Conservation (phyloP, 345 rosid species). For the Mercurialis annua region DNA sequence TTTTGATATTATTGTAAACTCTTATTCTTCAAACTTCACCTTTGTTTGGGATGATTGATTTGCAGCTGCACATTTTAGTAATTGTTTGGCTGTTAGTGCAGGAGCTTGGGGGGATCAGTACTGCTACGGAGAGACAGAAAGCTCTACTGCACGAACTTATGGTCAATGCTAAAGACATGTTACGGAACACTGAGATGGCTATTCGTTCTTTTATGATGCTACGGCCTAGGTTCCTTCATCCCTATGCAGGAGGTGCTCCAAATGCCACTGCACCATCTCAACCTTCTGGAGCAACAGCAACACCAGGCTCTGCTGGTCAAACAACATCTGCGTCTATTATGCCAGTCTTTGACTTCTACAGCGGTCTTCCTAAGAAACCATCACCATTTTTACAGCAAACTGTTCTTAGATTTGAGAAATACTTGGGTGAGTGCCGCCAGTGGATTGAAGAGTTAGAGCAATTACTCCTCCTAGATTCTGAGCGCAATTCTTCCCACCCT, state of each 20-base stretch:
- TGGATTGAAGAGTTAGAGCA: constrained; percentile 97
- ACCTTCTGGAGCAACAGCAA: constrained; percentile 46
- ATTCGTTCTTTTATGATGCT: constrained; percentile 83
- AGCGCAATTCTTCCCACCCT: constrained; percentile 46
- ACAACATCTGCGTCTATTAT: constrained; percentile 42
- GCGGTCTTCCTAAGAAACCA: constrained; percentile 89
- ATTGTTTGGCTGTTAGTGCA: constrained; percentile 14
- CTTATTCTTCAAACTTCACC: no score
- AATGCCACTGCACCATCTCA: constrained; percentile 64
- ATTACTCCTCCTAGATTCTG: constrained; percentile 66
- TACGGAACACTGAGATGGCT: constrained; percentile 79
- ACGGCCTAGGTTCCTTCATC: constrained; percentile 69
- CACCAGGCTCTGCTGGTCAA: constrained; percentile 55
- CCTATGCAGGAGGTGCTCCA: constrained; percentile 42
- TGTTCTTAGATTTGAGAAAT: constrained; percentile 81
- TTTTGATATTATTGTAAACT: no score
- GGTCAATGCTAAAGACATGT: constrained; percentile 76
- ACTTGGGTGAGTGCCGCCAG: constrained; percentile 72
- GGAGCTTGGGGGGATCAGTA: constrained; percentile 94
- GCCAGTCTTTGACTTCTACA: constrained; percentile 76
- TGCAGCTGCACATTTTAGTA: background rate
- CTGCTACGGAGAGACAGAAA: constrained; percentile 79
- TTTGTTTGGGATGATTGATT: constrained; percentile 8
- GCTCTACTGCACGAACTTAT: constrained; percentile 72
- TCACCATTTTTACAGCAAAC: constrained; percentile 78